Evolutionary conservation across 179 eudicot genomes (phyloP).

Genomic region (Spinacia oleracea): DNA sequence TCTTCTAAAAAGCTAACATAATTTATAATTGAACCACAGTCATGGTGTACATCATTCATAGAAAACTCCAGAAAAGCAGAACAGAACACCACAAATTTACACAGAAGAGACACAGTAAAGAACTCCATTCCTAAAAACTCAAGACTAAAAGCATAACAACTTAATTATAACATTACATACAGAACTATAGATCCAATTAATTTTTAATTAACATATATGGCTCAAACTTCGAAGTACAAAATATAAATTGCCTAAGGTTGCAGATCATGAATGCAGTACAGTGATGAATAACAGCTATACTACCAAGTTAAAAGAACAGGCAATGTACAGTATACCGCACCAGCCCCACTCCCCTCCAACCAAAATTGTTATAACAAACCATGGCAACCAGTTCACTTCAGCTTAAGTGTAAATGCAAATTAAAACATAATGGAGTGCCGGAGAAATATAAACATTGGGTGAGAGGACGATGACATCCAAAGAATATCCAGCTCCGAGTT

Average conservation of each 20-base stretch:
- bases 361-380: background rate
- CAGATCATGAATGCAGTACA: background rate
- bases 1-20: background rate
- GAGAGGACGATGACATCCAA: background rate
- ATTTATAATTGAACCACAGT: background rate
- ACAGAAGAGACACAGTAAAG: background rate
- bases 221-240: too few species aligned
- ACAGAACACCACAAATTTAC: background rate
- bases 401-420: background rate
- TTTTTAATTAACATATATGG: background rate
- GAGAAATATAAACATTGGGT: background rate
- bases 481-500: constrained; percentile 2
- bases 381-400: background rate
- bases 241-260: background rate
- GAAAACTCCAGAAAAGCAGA: background rate
- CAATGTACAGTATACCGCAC: background rate
- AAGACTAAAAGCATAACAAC: background rate
- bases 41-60: background rate
- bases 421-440: background rate
- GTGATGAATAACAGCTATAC: background rate
- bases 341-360: background rate
- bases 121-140: background rate
- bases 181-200: background rate
- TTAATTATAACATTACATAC: background rate
- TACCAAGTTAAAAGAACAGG: background rate